Conservation (phyloP, 1,139 yeast genomes). For the Diutina scorzettiae region DNA sequence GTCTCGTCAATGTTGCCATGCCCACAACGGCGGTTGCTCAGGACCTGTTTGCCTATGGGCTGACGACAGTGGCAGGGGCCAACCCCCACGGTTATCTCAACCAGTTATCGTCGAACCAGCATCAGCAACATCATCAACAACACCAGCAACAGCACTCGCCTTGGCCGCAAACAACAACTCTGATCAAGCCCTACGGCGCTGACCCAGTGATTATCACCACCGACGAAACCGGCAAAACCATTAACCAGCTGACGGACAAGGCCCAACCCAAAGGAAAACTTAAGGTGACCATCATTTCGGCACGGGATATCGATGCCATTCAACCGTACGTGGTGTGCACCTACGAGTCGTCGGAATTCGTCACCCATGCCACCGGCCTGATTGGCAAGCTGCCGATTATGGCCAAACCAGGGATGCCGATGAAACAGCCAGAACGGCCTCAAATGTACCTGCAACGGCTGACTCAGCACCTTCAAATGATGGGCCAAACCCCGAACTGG, state of each 20-base stretch:
- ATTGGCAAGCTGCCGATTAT: constrained; percentile 29
- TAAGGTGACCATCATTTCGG: constrained; percentile 70
- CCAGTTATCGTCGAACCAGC: constrained; percentile 10
- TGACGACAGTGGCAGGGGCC: constrained; percentile 29
- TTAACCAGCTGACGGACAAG: constrained; percentile 12
- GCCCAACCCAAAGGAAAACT: constrained; percentile 68
- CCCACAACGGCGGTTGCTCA: constrained; percentile 63
- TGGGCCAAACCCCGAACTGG: constrained; percentile 58
- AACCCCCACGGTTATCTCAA: constrained; percentile 9
- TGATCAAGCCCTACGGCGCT: neutral
- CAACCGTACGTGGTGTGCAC: constrained; percentile 91
- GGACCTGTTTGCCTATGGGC: constrained; percentile 56
- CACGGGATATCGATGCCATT: constrained; percentile 50
- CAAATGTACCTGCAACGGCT: constrained; percentile 51
- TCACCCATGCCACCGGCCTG: constrained; percentile 69
- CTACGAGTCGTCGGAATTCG: constrained; percentile 84
- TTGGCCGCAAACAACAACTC: neutral
- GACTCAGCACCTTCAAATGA: constrained; percentile 39
- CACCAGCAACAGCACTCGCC: neutral
- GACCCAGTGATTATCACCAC: constrained; percentile 33
- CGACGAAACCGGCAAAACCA: constrained; percentile 31
- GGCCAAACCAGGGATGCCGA: neutral
- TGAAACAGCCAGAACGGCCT: constrained; percentile 21
- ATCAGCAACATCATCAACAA: too few relatives aligned
- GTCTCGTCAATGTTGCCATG: constrained; percentile 18